Percentiles rank a stretch among this genome's conserved stretches.
Conservation (phyloP, 192 early-diverging fungal genomes). For the Coemansia interrupta region DNA sequence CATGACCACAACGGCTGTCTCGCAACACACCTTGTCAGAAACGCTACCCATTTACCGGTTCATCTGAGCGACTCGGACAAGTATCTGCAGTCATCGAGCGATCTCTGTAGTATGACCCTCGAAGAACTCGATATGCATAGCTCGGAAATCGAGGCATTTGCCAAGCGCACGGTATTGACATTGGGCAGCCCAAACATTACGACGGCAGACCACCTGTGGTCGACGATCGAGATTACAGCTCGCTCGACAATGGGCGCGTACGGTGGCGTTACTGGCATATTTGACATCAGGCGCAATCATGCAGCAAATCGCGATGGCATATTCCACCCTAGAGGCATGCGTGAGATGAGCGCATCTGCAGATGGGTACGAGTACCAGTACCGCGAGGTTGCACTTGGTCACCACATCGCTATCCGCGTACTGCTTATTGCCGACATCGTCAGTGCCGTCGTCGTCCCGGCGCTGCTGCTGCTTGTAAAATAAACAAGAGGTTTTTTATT, state of each 20-base stretch:
- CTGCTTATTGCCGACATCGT: conserved; percentile 40
- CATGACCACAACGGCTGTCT: conserved; percentile 65
- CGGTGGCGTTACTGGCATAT: conserved; percentile 59
- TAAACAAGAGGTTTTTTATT: conserved; percentile 9
- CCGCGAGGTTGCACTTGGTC: conserved; percentile 48
- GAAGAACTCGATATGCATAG: conserved; percentile 32
- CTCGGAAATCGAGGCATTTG: conserved; percentile 22
- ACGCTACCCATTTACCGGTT: conserved; percentile 3
- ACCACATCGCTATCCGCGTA: conserved; percentile 48
- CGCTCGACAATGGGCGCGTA: conserved; percentile 63
- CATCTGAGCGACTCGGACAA: conserved; percentile 10
- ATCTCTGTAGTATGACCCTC: conserved; percentile 26
- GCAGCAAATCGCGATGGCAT: background rate
- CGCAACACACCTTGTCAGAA: conserved; percentile 34
- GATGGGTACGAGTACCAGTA: conserved; percentile 48
- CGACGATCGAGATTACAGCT: conserved; percentile 57
- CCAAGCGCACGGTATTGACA: conserved; percentile 10
- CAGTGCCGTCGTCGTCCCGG: conserved; percentile 5
- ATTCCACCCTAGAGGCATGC: conserved; percentile 2
- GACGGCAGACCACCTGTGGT: conserved; percentile 5
- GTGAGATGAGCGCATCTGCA: conserved; percentile 6
- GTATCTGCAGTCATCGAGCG: conserved; percentile 5
- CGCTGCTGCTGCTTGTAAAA: conserved; percentile 10
- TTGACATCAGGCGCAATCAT: conserved; percentile 46
- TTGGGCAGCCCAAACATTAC: conserved; percentile 1